Evolutionary conservation across 371 early-diverging fungal genomes (phyloP).

Genomic region (Mucor indicus): DNA sequence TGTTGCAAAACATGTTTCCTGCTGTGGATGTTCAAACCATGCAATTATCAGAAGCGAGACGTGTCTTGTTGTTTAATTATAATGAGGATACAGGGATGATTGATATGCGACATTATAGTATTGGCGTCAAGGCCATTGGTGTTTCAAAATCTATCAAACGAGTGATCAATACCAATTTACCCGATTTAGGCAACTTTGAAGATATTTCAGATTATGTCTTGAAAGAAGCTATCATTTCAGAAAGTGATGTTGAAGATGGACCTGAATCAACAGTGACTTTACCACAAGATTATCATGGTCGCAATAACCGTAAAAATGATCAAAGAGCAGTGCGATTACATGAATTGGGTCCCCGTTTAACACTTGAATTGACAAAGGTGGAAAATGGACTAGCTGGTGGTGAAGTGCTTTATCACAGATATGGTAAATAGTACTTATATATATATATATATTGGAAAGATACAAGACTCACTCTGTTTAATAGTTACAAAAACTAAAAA

Average conservation of each 20-base stretch:
- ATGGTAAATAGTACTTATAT: constrained; percentile 35
- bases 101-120: constrained; percentile 90
- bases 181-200: constrained; percentile 73
- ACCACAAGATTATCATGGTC: constrained; percentile 73
- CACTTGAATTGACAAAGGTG: constrained; percentile 85
- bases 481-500: constrained; percentile 68
- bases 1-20: constrained; percentile 96
- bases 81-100: constrained; percentile 80
- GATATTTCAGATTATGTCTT: constrained; percentile 93
- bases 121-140: constrained; percentile 85
- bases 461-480: constrained; percentile 5
- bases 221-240: constrained; percentile 82
- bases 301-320: constrained; percentile 71
- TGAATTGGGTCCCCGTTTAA: constrained; percentile 94
- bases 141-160: constrained; percentile 89
- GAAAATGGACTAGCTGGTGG: constrained; percentile 91
- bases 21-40: constrained; percentile 90
- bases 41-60: constrained; percentile 82
- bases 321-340: constrained; percentile 83
- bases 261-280: constrained; percentile 78
- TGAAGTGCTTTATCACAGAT: constrained; percentile 86
- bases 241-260: constrained; percentile 93
- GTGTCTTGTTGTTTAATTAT: constrained; percentile 90
- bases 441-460: neutral
- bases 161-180: constrained; percentile 72